Conservation (phyloP, 768 basidiomycete genomes). For the Lepiota brunneoincarnata region DNA sequence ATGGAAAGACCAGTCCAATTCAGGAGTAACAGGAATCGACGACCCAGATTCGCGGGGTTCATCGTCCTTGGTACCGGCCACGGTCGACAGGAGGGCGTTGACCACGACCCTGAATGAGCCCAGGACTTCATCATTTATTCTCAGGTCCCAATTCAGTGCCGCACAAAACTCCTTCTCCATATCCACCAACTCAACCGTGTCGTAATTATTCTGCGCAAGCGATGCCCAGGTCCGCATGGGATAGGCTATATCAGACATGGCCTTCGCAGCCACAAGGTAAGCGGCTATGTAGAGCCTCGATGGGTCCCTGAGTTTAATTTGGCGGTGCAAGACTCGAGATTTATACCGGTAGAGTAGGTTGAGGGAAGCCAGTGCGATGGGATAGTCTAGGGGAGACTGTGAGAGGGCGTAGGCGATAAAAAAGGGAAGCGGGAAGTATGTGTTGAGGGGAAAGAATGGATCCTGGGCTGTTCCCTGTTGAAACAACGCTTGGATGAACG, state of each 20-base stretch:
- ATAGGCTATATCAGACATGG: constrained; percentile 1
- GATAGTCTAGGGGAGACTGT: neutral
- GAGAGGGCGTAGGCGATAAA: constrained; percentile 5
- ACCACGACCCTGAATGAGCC: neutral
- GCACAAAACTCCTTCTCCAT: constrained; percentile 8
- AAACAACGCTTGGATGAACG: constrained; percentile 3
- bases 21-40: neutral
- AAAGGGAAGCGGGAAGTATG: constrained; percentile 1
- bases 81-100: neutral
- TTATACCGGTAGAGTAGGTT: constrained; percentile 3
- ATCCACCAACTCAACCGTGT: neutral
- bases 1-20: neutral
- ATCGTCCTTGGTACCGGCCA: neutral
- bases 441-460: neutral
- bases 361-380: neutral
- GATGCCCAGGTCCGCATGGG: constrained; percentile 8
- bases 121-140: neutral
- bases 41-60: neutral
- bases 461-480: neutral
- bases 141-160: constrained; percentile 4
- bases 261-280: constrained; percentile 7
- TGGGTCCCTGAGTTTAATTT: constrained; percentile 1
- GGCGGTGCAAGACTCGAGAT: neutral
- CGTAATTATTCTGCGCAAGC: constrained; percentile 8
- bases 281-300: constrained; percentile 5